Conservation (phyloP, 257 asterid species). For the Jaltomata sinuosa region DNA sequence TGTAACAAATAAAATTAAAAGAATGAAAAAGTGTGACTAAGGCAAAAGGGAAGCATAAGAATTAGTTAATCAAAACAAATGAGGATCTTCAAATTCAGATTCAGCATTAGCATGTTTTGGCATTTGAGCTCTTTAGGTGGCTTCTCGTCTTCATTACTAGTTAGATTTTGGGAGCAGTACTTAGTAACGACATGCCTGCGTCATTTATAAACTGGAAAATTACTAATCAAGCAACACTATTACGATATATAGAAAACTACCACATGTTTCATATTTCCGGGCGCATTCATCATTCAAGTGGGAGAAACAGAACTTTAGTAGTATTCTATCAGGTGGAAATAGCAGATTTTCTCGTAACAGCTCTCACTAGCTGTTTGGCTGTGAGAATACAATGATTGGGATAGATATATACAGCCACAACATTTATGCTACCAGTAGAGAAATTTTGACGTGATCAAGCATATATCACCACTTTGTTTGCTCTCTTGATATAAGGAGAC, state of each 20-base stretch:
- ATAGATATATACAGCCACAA: neutral
- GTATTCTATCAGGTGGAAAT: neutral
- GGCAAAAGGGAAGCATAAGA: neutral
- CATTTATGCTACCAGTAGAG: neutral
- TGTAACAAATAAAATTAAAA: neutral
- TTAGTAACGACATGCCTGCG: neutral
- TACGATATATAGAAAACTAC: neutral
- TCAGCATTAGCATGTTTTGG: neutral
- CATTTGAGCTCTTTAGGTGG: neutral
- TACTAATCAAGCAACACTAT: neutral
- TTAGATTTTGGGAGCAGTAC: neutral
- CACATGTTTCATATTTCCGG: neutral
- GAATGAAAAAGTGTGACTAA: neutral
- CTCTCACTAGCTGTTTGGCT: neutral
- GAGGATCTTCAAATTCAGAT: neutral
- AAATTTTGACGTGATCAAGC: neutral
- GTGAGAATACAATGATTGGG: neutral
- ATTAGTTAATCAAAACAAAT: neutral
- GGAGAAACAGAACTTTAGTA: neutral
- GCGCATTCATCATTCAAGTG: neutral
- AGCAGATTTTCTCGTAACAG: neutral
- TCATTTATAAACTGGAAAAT: neutral
- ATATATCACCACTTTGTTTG: neutral
- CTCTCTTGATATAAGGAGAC: neutral
- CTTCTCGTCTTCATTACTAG: neutral